Conservation (phyloP, 192 early-diverging fungal genomes). For the Coemansia sp. region DNA sequence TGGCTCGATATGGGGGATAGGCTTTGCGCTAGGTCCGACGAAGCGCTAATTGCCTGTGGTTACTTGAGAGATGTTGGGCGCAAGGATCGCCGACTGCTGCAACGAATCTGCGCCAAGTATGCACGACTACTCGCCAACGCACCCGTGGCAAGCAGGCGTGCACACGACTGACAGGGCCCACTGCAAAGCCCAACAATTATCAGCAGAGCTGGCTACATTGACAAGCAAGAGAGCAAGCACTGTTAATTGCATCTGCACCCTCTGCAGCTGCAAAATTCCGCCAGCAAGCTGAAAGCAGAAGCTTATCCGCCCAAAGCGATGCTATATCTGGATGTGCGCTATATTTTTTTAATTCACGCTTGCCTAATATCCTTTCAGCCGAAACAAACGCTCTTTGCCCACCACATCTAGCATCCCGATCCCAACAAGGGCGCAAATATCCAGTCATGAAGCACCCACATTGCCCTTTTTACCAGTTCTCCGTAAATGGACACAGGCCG, state of each 20-base stretch:
- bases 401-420: slow-evolving; percentile 15
- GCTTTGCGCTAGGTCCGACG: background rate
- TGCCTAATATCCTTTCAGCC: slow-evolving; percentile 8
- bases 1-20: background rate
- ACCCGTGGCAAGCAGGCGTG: background rate
- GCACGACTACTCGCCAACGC: slow-evolving; percentile 2
- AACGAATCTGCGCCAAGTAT: background rate
- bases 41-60: background rate
- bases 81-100: slow-evolving; percentile 1
- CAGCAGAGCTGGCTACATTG: slow-evolving; percentile 1
- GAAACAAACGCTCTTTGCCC: background rate
- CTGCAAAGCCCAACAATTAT: slow-evolving; percentile 4
- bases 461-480: slow-evolving; percentile 11
- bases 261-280: slow-evolving; percentile 8
- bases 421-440: slow-evolving; percentile 41
- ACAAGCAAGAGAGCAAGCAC: background rate
- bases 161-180: background rate
- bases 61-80: background rate
- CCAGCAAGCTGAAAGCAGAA: slow-evolving; percentile 1
- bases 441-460: slow-evolving; percentile 37
- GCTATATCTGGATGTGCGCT: background rate
- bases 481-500: slow-evolving; percentile 17
- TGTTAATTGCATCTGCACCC: slow-evolving; percentile 5
- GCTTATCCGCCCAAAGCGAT: background rate
- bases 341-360: background rate